Base-by-base conservation (phyloP, 1,284 basidiomycete genomes). In the Leccinum griseonigrum region DNA sequence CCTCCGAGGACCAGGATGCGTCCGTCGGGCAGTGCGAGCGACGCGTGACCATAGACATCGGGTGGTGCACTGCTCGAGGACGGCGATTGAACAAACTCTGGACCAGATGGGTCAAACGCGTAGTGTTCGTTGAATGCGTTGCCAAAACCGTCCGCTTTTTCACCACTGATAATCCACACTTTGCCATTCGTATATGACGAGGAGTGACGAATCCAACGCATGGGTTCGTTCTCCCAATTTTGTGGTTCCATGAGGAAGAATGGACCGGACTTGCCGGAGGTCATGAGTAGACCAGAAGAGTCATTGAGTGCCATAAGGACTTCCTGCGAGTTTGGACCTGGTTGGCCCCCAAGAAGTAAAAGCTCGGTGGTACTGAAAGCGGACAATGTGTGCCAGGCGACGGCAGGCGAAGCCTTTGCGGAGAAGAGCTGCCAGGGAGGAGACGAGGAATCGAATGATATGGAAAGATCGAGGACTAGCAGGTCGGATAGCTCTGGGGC, bases 331-430 rank as follows among this genome's bases (percentile, higher is more conserved):
- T 82, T 80, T 1, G 86, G 81, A 0, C 83, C 90, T 8, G 86
- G 84, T 67, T 87, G 82, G 8, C 93, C 93, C 32, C 93, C 93
- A 63, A 94, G 92, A 11, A 87, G 73, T 2, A 95, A 78, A 1
- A 87, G 66, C 22, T 78, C 69, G 9, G 83, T 75, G 4, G 75
- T 74, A 61, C 84, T 84, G 75, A 85, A 82, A 4, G 87, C 83
- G 9, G 90, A 88, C 40, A 94, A 75, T 1, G 89, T 86, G 69
- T 94, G 90, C 89, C 92, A 95, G n/a, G 90, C 84, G 16, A 93
- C 79, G 6, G 83, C 74, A 7, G 90, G 91, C 1, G 64, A 75
- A 0, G 83, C 84, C 60, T 82, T 79, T 0, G 78, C 71, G 62
- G 77, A 78, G 62, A 88, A 64, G 64, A 85, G 79, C 60, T 80